Evolutionary conservation across 2,329 filamentous ascomycete species (phyloP).

Genomic region (Pseudogymnoascus sp.): DNA sequence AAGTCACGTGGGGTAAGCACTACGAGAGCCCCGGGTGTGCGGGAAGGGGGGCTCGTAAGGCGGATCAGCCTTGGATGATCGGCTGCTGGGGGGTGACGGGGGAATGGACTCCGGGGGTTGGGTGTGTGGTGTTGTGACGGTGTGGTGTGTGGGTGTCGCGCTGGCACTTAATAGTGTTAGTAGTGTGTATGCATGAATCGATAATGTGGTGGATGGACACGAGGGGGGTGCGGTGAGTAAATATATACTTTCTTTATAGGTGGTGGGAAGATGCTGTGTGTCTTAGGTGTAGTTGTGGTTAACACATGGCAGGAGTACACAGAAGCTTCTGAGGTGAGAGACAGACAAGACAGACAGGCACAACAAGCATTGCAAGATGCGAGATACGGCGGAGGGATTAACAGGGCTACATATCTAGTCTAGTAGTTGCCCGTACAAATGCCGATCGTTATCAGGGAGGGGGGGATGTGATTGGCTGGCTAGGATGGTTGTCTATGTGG

Average conservation of each 20-base stretch:
- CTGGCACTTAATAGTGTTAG: not conserved
- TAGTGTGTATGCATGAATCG: not conserved
- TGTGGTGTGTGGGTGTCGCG: not conserved
- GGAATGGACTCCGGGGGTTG: not conserved
- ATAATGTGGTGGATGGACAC: not conserved
- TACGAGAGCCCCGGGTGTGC: too few species aligned
- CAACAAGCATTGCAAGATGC: not conserved
- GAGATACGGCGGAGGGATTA: too few species aligned
- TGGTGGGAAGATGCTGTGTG: not conserved
- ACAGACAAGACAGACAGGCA: not conserved
- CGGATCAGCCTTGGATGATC: not conserved
- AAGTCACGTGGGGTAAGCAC: too few species aligned
- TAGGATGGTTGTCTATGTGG: too few species aligned
- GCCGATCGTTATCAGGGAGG: not conserved
- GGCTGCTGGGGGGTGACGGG: not conserved
- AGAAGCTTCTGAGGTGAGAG: not conserved
- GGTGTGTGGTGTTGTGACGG: not conserved
- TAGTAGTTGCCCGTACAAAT: too few species aligned
- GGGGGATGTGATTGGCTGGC: not conserved
- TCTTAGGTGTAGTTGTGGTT: not conserved
- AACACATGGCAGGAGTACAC: not conserved
- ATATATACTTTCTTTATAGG: not conserved
- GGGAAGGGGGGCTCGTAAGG: not conserved
- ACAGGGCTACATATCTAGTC: too few species aligned
- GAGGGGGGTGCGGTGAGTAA: not conserved